Evolutionary conservation across 2,329 filamentous ascomycete genomes (phyloP), one percentile per base, ranked within the genome.

Genomic region (Ophiostoma triangulosporum): DNA sequence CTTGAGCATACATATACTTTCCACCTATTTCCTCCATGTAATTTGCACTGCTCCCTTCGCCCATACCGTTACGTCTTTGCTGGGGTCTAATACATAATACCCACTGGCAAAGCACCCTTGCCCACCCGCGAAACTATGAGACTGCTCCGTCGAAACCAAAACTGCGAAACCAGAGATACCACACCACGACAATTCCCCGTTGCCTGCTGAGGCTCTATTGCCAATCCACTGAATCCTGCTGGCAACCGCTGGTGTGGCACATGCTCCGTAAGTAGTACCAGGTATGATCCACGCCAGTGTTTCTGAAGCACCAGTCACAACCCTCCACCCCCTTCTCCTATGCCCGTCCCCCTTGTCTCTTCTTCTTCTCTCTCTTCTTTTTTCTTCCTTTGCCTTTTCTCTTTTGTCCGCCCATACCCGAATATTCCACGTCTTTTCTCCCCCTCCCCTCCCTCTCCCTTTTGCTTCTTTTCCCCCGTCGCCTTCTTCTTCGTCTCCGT

Each of bases 251-350:
- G 60, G 22, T 45, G 24, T 27, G 60, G 59, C 60, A 60, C 64
- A 66, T 65, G 20, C n/a, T 14, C 15, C 35, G 17, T 17, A 43
- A 62, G 63, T 65, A n/a, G n/a, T n/a, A n/a, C 64, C 62, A 67
- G 64, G 69, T 71, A 71, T 72, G 68, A 70, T 71, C 69, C 67
- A 61, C 69, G 53, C 54, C 54, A 57, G 66, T 64, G 67, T 67
- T 67, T 67, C 62, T 62, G 61, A 60, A 62, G 62, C 65, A 62
- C 61, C 60, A 61, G 57, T 60, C 56, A 48, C 12, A 46, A 50
- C 50, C 57, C 31, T 57, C 31, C 45, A 52, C 40, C 49, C 50
- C 52, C 58, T 58, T 22, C 17, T 38, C 45, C 29, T 31, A n/a
- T 27, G 11, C 17, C 38, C 27, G 9, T 48, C 33, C 27, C 33